These are phyloP conservation scores for Bruguiera hainesii DNA, from an alignment of 441 rosid genomes.

Conservation along the genomic window DNA sequence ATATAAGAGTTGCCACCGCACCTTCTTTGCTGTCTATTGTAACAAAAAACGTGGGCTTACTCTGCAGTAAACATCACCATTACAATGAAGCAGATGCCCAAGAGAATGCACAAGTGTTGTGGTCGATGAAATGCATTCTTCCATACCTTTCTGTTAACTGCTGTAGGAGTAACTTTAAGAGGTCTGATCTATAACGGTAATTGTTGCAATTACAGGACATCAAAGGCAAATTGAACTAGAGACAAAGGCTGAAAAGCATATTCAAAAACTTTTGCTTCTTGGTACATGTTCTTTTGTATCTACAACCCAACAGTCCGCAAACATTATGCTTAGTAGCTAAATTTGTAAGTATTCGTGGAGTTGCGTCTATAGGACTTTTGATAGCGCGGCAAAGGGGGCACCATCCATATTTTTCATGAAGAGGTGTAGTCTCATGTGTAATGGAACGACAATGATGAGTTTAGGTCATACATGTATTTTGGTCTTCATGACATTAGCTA, in stretches of 20 bases:
- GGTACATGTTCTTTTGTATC: slow-evolving; percentile 35
- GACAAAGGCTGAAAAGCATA: slow-evolving; percentile 89
- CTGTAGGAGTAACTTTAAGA: slow-evolving; percentile 1
- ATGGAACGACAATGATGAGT: not conserved
- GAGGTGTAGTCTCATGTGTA: not conserved
- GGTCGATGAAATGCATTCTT: slow-evolving; percentile 5
- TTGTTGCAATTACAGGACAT: slow-evolving; percentile 55
- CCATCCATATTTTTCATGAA: slow-evolving; percentile 7
- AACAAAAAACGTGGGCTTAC: slow-evolving; percentile 64
- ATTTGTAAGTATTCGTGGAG: not conserved
- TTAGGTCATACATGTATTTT: not conserved
- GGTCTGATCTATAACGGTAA: not conserved
- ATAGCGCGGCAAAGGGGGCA: not conserved
- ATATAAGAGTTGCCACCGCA: slow-evolving; percentile 23
- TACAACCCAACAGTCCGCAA: too few relatives aligned
- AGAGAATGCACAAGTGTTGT: slow-evolving; percentile 70
- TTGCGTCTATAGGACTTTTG: slow-evolving; percentile 5
- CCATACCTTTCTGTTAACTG: slow-evolving; percentile 10
- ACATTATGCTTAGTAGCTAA: not conserved
- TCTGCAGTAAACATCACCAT: slow-evolving; percentile 71
- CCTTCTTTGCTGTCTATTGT: slow-evolving; percentile 44
- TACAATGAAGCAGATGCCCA: slow-evolving; percentile 64
- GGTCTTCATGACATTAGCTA: not conserved
- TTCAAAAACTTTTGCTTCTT: slow-evolving; percentile 84
- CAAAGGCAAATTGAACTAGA: slow-evolving; percentile 93